Base-by-base conservation (phyloP, 345 rosid genomes). In the Cardiospermum halicacabum region DNA sequence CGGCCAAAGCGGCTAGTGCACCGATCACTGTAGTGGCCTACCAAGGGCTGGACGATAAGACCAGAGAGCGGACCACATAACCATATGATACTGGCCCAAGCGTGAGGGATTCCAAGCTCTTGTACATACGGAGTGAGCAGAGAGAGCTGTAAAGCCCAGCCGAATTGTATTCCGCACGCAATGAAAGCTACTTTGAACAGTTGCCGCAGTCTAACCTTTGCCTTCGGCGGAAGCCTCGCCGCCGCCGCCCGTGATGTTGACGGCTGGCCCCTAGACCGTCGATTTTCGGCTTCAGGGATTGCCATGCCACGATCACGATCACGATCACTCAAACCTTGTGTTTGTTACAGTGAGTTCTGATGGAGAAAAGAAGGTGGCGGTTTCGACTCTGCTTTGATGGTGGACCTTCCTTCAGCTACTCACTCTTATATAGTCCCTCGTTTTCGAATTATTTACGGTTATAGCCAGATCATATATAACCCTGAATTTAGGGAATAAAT, bases 21-120 rank as follows among this genome's bases (percentile, higher is more conserved):
- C 47, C 91, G 87, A 37, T 94, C 99, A 67, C 99, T 94, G 75
- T 84, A 81, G 70, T 78, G 97, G 3, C 97, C 99, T 3, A 91
- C 97, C 18, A 94, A 73, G 1, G 99, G 99, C 66, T 94, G 99
- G 30, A 94, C 97, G 4, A 91, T 1, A 3, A 94, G 72, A 47
- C 99, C 99, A 4, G 99, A 89, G 62, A 94, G 89, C 18, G 97
- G 97, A 5, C 99, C 99, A 67, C 99, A 94, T 5, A 94, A 89
- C 99, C 99, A 91, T 51, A 94, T 91, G 30, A 89, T 68, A 65
- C 99, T 94, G 21, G 99, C 92, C 99, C 96, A 94, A 47, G 87
- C 82, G 78, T 94, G 97, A 1, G 97, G 97, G 47, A 91, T 91
- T 60, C 99, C 99, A 10, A 94, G 87, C 91, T 89, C 96, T 66